Evolutionary conservation across 1,284 basidiomycete genomes (phyloP), one percentile per base, ranked within the genome.

Genomic region (Macrocybe sp.): DNA sequence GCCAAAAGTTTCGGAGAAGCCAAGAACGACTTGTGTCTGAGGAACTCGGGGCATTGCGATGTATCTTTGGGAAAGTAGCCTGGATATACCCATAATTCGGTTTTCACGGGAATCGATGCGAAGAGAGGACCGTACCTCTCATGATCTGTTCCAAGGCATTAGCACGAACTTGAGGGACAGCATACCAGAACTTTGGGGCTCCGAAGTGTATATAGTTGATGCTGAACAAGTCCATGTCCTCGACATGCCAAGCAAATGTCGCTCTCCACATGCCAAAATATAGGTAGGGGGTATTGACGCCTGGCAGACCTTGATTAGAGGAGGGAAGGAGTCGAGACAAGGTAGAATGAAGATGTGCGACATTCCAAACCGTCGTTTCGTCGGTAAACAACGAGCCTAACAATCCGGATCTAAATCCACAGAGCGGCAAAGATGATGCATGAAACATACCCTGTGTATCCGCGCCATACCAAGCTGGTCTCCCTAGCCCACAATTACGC

Each of bases 261-360:
- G 97, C 96, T 45, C 93, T 78, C 96, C 96, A 99, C 93, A 97
- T 97, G 55, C 96, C 96, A 66, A 97, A 98, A 68, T 99, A 99
- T 3, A 99, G 79, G 64, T 99, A 99, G 0, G 96, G 96, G 1
- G 93, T 89, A 61, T 98, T 99, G 45, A 99, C 96, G 29, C 96
- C 96, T 0, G 95, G 95, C 28, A 99, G 73, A 47, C 81, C 82
- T 44, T 90, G 78, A 16, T 76, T 73, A 9, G 78, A 75, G 4
- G 74, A 55, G 1, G 85, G 85, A 1, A 90, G 66, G n/a, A 97
- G 74, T 10, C 93, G 83, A 11, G 86, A 86, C 32, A 99, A 78
- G 2, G 94, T 75, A 41, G 94, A 97, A 31, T 90, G 88, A 8
- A 99, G 79, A 62, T 83, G 76, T 1, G 89, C 92, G 12, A 99